These are phyloP conservation scores for Clohesyomyces aquaticus DNA, from an alignment of 495 filamentous ascomycete species.

Conservation along the genomic window DNA sequence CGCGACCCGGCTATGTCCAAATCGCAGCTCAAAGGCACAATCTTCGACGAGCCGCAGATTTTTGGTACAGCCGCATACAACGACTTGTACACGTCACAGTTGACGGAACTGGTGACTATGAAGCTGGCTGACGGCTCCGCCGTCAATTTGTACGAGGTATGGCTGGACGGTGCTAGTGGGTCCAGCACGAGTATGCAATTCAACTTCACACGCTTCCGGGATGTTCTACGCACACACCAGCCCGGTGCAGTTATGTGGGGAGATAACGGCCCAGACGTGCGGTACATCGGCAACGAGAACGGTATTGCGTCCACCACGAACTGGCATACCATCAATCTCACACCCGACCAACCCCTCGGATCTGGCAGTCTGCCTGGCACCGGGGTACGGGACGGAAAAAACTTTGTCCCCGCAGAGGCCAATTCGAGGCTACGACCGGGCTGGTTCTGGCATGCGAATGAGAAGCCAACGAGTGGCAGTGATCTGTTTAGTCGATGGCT, in stretches of 20 bases:
- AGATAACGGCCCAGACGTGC: conserved; percentile 4
- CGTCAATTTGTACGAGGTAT: not conserved
- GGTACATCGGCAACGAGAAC: conserved; percentile 8
- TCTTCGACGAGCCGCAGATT: conserved; percentile 7
- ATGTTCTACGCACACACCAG: conserved; percentile 2
- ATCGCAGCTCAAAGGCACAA: not conserved
- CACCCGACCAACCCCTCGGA: not conserved
- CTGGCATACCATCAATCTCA: conserved; percentile 11
- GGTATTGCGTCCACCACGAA: not conserved
- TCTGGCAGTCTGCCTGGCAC: not conserved
- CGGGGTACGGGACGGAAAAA: conserved; percentile 1
- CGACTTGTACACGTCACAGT: not conserved
- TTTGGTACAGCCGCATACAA: conserved; percentile 11
- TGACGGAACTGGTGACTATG: conserved; percentile 8
- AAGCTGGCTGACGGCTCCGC: not conserved
- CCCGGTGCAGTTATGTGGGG: conserved; percentile 11
- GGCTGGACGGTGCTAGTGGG: conserved; percentile 2
- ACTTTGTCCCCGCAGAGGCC: conserved; percentile 4
- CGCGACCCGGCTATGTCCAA: conserved; percentile 9
- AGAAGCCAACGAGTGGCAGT: not conserved
- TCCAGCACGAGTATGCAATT: not conserved
- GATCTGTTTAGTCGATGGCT: not conserved
- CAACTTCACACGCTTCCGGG: not conserved
- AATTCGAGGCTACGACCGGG: not conserved
- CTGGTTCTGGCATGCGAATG: conserved; percentile 12